A percentile compares a stretch with the other conserved stretches of the same genome.
Evolutionary conservation across 2,329 filamentous ascomycete species (phyloP).

Genomic region (Lachnellula hyalina): DNA sequence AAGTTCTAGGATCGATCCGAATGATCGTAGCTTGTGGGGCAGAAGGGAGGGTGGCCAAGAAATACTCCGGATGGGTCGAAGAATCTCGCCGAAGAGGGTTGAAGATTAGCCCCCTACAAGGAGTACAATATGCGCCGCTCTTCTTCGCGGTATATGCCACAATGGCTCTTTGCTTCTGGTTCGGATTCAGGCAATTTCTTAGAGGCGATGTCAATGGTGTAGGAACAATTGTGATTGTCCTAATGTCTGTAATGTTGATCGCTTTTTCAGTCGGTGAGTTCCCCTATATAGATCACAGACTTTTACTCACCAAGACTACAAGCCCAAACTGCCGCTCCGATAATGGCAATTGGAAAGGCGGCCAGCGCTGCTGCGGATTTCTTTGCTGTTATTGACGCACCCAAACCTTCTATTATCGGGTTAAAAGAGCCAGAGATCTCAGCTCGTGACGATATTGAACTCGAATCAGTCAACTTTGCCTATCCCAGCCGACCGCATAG

Average conservation of each 20-base stretch:
- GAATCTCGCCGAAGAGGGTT: constrained; percentile 47
- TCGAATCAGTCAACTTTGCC: constrained; percentile 63
- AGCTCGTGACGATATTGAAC: constrained; percentile 49
- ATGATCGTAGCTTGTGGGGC: constrained; percentile 61
- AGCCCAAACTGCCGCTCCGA: constrained; percentile 47
- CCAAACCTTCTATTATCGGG: constrained; percentile 35
- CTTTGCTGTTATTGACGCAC: constrained; percentile 34
- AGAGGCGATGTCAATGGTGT: constrained; percentile 44
- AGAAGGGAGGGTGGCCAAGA: constrained; percentile 46
- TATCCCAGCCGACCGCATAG: constrained; percentile 64
- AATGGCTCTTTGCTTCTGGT: constrained; percentile 59
- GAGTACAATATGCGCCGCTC: constrained; percentile 47
- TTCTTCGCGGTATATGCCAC: constrained; percentile 33
- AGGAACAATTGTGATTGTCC: constrained; percentile 40
- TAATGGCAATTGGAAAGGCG: constrained; percentile 45
- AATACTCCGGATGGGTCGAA: constrained; percentile 51
- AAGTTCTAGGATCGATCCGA: constrained; percentile 53
- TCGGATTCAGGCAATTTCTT: constrained; percentile 47
- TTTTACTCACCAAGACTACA: neutral
- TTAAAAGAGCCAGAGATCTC: constrained; percentile 46
- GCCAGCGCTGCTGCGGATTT: constrained; percentile 34
- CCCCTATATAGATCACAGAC: neutral
- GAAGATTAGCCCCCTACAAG: constrained; percentile 45
- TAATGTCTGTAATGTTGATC: constrained; percentile 53
- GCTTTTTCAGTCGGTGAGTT: constrained; percentile 46